Evolutionary conservation across 225 moss, liverwort and hornwort genomes (phyloP).

Genomic region (Polytrichum formosum): DNA sequence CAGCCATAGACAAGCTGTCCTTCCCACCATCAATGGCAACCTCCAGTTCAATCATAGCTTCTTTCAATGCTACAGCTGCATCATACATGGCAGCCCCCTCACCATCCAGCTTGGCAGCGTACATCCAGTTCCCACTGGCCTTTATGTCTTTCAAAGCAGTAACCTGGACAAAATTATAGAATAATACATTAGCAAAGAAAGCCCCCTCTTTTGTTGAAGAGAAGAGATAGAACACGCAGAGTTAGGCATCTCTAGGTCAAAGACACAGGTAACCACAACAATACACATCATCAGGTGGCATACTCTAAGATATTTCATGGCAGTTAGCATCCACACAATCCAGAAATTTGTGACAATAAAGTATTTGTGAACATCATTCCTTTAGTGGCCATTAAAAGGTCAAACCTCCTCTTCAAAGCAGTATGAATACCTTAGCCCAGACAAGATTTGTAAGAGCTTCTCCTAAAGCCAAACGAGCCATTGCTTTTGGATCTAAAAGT

Average conservation of each 20-base stretch:
- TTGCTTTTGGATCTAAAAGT: slow-evolving; percentile 84
- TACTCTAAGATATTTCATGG: neutral
- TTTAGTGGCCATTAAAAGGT: neutral
- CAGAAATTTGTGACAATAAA: neutral
- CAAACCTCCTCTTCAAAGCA: neutral
- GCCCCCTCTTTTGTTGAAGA: too few species aligned
- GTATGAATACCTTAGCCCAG: slow-evolving; percentile 78
- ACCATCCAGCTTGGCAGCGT: slow-evolving; percentile 92
- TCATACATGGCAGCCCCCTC: slow-evolving; percentile 99
- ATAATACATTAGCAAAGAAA: neutral
- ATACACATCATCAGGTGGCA: neutral
- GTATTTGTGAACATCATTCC: neutral
- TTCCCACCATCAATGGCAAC: slow-evolving; percentile 97
- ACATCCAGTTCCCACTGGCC: slow-evolving; percentile 99
- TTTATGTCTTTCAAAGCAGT: slow-evolving; percentile 93
- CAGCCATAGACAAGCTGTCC: slow-evolving; percentile 98
- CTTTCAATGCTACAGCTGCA: slow-evolving; percentile 82
- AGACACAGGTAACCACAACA: neutral
- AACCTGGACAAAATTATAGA: slow-evolving; percentile 33
- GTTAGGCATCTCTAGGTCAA: neutral
- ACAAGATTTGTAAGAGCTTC: slow-evolving; percentile 98
- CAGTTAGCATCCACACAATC: neutral
- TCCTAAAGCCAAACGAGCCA: slow-evolving; percentile 93
- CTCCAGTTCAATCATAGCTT: slow-evolving; percentile 90
- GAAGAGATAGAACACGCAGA: neutral